Percentiles rank a stretch among this genome's conserved stretches.
These are phyloP conservation scores for Malassezia equina DNA, from an alignment of 1,284 basidiomycete species.

Conservation along the genomic window DNA sequence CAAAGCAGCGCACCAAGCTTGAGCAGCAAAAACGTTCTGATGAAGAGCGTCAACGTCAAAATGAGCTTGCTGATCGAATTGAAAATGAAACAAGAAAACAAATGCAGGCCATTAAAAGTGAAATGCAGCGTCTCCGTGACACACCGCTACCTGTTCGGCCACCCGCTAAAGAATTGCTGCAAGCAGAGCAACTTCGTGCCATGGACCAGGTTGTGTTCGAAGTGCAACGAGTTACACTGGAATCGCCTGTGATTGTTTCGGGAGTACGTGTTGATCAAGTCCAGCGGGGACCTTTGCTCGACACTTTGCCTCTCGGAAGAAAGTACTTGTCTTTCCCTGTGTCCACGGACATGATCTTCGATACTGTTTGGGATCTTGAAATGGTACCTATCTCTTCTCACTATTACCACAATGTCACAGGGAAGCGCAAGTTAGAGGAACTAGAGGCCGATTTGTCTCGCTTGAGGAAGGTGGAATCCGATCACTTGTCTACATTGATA, in stretches of 20 bases:
- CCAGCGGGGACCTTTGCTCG: constrained; percentile 27
- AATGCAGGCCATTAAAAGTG: constrained; percentile 24
- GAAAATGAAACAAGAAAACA: constrained; percentile 32
- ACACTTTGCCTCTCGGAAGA: constrained; percentile 19
- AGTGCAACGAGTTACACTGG: neutral
- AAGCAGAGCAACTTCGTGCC: neutral
- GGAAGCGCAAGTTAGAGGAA: constrained; percentile 40
- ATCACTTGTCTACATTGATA: constrained; percentile 29
- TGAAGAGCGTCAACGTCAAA: constrained; percentile 22
- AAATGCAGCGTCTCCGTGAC: constrained; percentile 14
- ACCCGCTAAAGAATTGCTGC: neutral
- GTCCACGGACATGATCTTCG: constrained; percentile 14
- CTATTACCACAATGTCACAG: constrained; percentile 30
- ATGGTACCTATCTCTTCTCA: constrained; percentile 28
- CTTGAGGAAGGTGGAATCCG: constrained; percentile 25
- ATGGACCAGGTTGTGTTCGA: constrained; percentile 1
- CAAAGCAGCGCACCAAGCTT: neutral
- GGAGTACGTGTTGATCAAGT: neutral
- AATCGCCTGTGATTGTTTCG: neutral
- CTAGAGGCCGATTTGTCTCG: constrained; percentile 37
- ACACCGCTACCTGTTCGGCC: neutral
- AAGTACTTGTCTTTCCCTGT: constrained; percentile 22
- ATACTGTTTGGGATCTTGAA: constrained; percentile 33
- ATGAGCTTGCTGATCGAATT: constrained; percentile 33
- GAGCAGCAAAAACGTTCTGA: constrained; percentile 20